Evolutionary conservation across 2,329 filamentous ascomycete species (phyloP), one percentile per base, ranked within the genome.

Genomic region (Penicillium sp.): DNA sequence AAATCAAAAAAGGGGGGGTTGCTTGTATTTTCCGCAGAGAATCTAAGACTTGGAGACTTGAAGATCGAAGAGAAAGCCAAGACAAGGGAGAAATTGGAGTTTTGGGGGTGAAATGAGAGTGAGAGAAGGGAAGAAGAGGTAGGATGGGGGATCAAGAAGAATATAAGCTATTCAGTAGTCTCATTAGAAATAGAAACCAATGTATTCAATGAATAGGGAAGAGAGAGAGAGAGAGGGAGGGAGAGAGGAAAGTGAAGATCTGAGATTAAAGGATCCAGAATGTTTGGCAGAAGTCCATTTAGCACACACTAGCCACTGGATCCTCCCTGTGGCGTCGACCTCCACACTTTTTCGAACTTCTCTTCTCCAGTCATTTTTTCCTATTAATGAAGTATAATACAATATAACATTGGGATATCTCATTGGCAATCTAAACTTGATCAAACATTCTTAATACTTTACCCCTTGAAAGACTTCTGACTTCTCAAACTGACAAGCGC

Each of bases 221-320:
- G 49, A 45, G 53, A 31, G 27, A 50, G 49, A 31, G 29, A 52
- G 57, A 49, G 50, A 54, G 54, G 29, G 57, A 48, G 54, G 45
- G 58, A 48, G 50, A 54, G 53, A 55, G 46, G 50, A 58, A 50
- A 57, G 59, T 52, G 58, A 55, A 60, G 60, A 57, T 53, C 59
- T 51, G 54, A 56, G 52, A 57, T 56, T 50, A 55, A 60, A 61
- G 55, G 52, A 53, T 57, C 55, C 55, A 56, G 58, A 53, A 55
- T 54, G 55, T 54, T 50, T 41, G 57, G 45, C 48, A 41, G 44
- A 50, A 54, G 46, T 56, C 54, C 54, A 52, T 56, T 54, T 50
- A 50, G 36, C 54, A 56, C 53, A 34, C 53, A 56, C 54, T 56
- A 56, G 54, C 54, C 54, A 56, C 54, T 47, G 48, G 49, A 56